Base-by-base conservation (phyloP, 148 eudicot genomes). In the Polygonum aviculare region DNA sequence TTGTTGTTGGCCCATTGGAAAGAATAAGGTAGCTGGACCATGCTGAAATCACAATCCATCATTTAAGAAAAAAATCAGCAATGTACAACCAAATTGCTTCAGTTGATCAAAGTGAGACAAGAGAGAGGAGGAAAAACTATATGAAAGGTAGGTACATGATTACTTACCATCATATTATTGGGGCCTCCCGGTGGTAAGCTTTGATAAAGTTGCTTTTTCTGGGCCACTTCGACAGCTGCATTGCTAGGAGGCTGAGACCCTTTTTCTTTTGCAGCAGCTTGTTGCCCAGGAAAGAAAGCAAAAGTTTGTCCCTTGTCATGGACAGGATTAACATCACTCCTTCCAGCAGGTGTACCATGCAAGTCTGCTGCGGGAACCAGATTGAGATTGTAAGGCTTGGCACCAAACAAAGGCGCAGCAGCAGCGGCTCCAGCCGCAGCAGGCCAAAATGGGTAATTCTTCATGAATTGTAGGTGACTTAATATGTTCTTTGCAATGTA, bases 1-100 rank as follows among this genome's bases (percentile, higher is more conserved):
- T 72, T 88, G 98, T 44, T 92, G 97, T 80, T 96, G 99, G 74
- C 85, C 86, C 86, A 96, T 79, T n/a, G 99, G 99, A 76, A 96
- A 93, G 75, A 93, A 86, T 78, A 93, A 85, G 26, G 97, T 67
- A 5, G 72, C 88, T 59, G 97, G 98, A 9, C 84, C 97, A 65
- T 87, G 94, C 93, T 88, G 90, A 69, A 75, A 81, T 41, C 35
- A 47, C 49, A 18, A 47, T 45, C 26, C 73, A 50, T 9, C 31
- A 26, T 26, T 26, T 26, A 26, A 15, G 6, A 67, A 5, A 14
- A 11, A 31, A 74, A 51, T 74, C 76, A 15, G 41, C 14, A 74
- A 49, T 26, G 4, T 7, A 71, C 11, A 69, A 12, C 35, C 33
- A 63, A 26, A 60, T 4, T 10, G 69, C 36, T 60, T 60, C 63